Base-by-base conservation (phyloP, 2,329 filamentous ascomycete genomes). In the Colletotrichum simmondsii region DNA sequence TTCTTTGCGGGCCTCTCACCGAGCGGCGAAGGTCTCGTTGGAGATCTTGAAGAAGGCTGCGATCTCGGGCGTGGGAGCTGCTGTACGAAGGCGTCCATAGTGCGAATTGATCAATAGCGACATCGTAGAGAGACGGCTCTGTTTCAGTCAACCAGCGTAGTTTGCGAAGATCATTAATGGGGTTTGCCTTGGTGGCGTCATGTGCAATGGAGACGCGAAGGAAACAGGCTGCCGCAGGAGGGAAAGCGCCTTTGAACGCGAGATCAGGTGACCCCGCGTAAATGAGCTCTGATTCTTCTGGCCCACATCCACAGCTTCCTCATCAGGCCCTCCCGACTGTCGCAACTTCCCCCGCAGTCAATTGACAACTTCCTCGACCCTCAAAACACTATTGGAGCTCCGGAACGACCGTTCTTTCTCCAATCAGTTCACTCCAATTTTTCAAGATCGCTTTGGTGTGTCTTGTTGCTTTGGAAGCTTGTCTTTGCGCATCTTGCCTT, bases 61-160 rank as follows among this genome's bases (percentile, higher is more conserved):
- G 65, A 62, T 46, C 3, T 63, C 1, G 70, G 60, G 30, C 66
- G 65, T 28, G 81, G 75, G 2, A 78, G 71, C 70, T 79, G 79
- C 65, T 73, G 81, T 54, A 84, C 77, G 66, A 83, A 84, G n/a
- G 80, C 79, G 72, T 85, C 83, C 83, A 85, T 85, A 3, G 53
- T 54, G 66, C 67, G 68, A 24, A 16, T 28, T 52, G 22, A 56
- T 16, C 69, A 32, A 46, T 2, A 10, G 24, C 58, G 37, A 73
- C 65, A 66, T 74, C 19, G 65, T 74, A 32, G 14, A 64, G 16
- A 42, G 32, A 32, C 54, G 37, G 7, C 2, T 42, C 5, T 32
- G 12, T 2, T 10, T 11, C n/a, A 26, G n/a, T 32, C 32, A 35
- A 11, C 32, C 32, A 10, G 32, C 30, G 52, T 32, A 30, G 35